phyloP scores from a whole-genome alignment of 2,329 filamentous ascomycete genomes.

The Amesomyces nigricolor region DNA sequence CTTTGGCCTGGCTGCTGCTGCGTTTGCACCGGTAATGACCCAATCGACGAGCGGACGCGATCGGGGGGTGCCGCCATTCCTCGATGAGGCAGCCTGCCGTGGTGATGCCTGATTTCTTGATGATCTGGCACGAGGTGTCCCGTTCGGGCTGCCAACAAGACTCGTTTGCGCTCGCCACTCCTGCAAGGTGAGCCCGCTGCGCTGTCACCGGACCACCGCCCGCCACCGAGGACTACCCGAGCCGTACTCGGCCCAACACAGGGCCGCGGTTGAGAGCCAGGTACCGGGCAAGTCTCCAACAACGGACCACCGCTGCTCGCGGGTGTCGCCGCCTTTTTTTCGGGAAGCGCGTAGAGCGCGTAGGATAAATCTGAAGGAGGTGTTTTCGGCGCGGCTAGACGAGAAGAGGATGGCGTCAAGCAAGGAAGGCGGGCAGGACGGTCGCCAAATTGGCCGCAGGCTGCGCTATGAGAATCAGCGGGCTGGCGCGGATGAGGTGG shows the following conservation, averaged over 20 bases:
- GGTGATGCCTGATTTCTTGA: constrained; percentile 6
- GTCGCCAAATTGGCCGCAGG: constrained; percentile 19
- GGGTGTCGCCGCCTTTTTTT: constrained; percentile 8
- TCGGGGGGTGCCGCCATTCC: constrained; percentile 8
- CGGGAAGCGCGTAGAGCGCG: constrained; percentile 13
- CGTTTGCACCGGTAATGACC: constrained; percentile 11
- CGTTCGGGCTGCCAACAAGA: background rate
- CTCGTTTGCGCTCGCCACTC: background rate
- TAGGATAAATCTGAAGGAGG: background rate
- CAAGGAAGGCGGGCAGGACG: constrained; percentile 17
- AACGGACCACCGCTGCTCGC: background rate
- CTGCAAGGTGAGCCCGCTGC: background rate
- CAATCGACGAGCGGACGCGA: constrained; percentile 3
- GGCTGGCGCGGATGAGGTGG: constrained; percentile 13
- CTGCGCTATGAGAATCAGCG: constrained; percentile 15
- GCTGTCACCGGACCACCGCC: constrained; percentile 3
- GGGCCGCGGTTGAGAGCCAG: background rate
- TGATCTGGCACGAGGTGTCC: constrained; percentile 21
- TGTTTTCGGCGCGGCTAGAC: constrained; percentile 25
- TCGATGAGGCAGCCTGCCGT: constrained; percentile 16
- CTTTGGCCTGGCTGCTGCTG: constrained; percentile 3
- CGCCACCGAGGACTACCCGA: background rate
- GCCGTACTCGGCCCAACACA: background rate
- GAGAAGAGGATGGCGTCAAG: constrained; percentile 22
- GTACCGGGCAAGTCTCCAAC: background rate